These are phyloP conservation scores for Xanthoconium purpureum DNA, from an alignment of 768 basidiomycete genomes.

Conservation along the genomic window DNA sequence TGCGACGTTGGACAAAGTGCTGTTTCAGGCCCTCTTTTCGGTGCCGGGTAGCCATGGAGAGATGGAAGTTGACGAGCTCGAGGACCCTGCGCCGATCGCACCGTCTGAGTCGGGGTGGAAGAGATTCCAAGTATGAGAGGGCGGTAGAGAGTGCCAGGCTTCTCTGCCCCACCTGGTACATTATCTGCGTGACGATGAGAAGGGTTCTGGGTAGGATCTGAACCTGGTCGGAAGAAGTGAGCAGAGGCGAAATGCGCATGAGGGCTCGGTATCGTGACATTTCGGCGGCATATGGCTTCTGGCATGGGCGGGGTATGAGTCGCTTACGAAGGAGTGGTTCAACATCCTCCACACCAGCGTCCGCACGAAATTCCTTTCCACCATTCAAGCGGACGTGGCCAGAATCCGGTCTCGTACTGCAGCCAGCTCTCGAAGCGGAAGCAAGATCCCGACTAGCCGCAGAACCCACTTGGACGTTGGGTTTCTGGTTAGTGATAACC, in stretches of 20 bases:
- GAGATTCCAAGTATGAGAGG: conserved; percentile 44
- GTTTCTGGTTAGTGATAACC: conserved; percentile 3
- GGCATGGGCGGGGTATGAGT: conserved; percentile 16
- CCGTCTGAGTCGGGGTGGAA: conserved; percentile 43
- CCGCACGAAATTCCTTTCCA: background rate
- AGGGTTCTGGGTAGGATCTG: conserved; percentile 42
- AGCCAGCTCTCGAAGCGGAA: background rate
- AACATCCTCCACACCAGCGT: background rate
- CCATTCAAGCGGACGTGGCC: background rate
- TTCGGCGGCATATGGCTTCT: conserved; percentile 9
- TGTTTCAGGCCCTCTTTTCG: conserved; percentile 38
- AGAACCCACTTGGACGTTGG: background rate
- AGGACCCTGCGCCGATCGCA: conserved; percentile 39
- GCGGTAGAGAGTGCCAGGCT: conserved; percentile 44
- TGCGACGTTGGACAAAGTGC: conserved; percentile 44
- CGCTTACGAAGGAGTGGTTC: conserved; percentile 5
- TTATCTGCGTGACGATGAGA: conserved; percentile 42
- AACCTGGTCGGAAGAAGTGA: conserved; percentile 33
- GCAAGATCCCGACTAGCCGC: background rate
- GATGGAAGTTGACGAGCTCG: conserved; percentile 46
- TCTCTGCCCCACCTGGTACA: conserved; percentile 42
- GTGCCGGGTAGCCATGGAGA: conserved; percentile 38
- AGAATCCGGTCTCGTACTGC: background rate
- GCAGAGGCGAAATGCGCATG: conserved; percentile 40
- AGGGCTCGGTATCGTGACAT: conserved; percentile 36